Base-by-base conservation (phyloP, 2,329 filamentous ascomycete genomes). In the Beauveria rudraprayagi region DNA sequence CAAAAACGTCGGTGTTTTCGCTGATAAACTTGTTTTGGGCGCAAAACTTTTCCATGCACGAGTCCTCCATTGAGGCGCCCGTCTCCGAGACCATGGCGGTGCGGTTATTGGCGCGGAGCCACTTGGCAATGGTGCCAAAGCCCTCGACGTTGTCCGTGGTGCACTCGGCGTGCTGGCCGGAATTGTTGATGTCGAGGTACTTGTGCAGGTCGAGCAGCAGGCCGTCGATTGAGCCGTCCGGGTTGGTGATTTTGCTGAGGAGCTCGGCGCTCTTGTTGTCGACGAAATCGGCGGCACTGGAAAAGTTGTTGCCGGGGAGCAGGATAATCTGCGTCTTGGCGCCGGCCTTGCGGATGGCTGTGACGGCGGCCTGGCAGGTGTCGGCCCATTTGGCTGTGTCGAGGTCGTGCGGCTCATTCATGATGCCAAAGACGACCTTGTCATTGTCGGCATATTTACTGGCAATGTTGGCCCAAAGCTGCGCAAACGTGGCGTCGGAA, bases 381-480 rank as follows among this genome's bases (percentile, higher is more conserved):
- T 76, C 70, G 0, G 82, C 84, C 86, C 86, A 89, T 1, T 73
- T 70, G 28, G 68, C 70, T 65, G 87, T 76, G 66, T 85, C 79
- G 60, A 83, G 71, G 57, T 84, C 81, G 69, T 88, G 84, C 7
- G 86, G 86, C 72, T 86, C 87, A 72, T 89, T 90, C 85, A 89
- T 89, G 50, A 89, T 69, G 16, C 84, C 85, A 65, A 89, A 87
- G 3, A 82, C 76, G 28, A 89, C 72, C 63, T 80, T 83, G 43
- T 76, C 69, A 55, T 83, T 72, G 6, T 68, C 67, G 24, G 76
- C 78, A 70, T 89, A 89, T 68, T 83, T 83, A 1, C 72, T 75
- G 1, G 86, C 86, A 5, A 86, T 70, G 62, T 81, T 75, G 1
- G 68, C 70, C 86, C 86, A 89, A 5, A 89, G 71, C 47, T 73